Evolutionary conservation across 805 yeast genomes (phyloP).

Genomic region (Candida odintsovae): DNA sequence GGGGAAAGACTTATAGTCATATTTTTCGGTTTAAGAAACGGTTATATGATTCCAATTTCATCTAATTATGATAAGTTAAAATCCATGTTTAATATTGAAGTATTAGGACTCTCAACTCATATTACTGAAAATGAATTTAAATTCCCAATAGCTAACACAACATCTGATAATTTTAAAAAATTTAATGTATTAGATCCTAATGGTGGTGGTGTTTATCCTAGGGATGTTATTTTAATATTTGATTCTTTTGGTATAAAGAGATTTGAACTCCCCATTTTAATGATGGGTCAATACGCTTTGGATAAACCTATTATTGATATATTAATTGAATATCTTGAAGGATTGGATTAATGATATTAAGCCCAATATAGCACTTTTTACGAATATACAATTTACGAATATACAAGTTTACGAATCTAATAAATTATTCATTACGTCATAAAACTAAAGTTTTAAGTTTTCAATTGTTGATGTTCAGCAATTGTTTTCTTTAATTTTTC

Average conservation of each 20-base stretch:
- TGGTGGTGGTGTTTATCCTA: slow-evolving; percentile 26
- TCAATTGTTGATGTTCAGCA: slow-evolving; percentile 19
- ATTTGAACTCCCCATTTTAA: slow-evolving; percentile 11
- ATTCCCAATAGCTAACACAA: slow-evolving; percentile 17
- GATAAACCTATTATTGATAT: slow-evolving; percentile 12
- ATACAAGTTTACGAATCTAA: background rate
- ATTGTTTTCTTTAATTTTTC: slow-evolving; percentile 35
- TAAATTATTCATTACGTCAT: background rate
- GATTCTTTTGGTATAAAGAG: slow-evolving; percentile 15
- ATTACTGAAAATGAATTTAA: slow-evolving; percentile 6
- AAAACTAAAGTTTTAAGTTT: background rate
- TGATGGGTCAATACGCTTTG: slow-evolving; percentile 6
- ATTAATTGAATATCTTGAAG: slow-evolving; percentile 16
- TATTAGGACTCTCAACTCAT: slow-evolving; percentile 19
- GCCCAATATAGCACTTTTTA: too few relatives aligned
- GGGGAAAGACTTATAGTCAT: slow-evolving; percentile 15
- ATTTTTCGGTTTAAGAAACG: slow-evolving; percentile 21
- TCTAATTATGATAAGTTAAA: background rate
- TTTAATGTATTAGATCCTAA: slow-evolving; percentile 22
- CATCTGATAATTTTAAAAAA: slow-evolving; percentile 8
- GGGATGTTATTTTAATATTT: slow-evolving; percentile 19
- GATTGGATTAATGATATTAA: too few relatives aligned
- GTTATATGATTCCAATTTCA: slow-evolving; percentile 10
- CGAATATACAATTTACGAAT: too few relatives aligned
- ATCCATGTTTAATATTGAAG: slow-evolving; percentile 5